phyloP scores from a whole-genome alignment of 169 alveolate species.

The Plasmodium falciparum region DNA sequence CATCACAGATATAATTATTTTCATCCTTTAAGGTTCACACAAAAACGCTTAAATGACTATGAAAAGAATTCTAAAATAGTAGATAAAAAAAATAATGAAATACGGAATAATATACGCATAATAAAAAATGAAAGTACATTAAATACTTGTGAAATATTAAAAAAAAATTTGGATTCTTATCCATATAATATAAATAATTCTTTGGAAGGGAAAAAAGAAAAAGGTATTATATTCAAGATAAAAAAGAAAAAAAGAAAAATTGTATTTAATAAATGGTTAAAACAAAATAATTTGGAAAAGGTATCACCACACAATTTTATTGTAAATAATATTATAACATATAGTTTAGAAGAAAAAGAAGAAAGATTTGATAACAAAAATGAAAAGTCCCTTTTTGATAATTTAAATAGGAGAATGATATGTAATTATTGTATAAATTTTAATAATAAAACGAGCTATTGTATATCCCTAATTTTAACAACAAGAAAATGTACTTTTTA shows the following conservation, averaged over 20 bases:
- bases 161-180: background rate
- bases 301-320: background rate
- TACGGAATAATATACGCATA: background rate
- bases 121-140: background rate
- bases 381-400: too few species aligned
- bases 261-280: background rate
- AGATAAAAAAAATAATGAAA: background rate
- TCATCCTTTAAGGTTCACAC: background rate
- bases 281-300: background rate
- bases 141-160: background rate
- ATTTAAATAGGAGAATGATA: too few species aligned
- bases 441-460: too few species aligned
- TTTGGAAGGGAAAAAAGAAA: background rate
- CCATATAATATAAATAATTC: background rate
- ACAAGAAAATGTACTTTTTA: slow-evolving; percentile 3
- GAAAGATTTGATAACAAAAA: background rate
- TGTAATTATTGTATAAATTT: too few species aligned
- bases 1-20: background rate
- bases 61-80: background rate
- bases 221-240: background rate
- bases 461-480: background rate
- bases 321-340: background rate
- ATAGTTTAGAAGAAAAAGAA: background rate
- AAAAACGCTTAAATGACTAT: background rate
- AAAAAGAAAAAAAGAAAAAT: background rate